Base-by-base conservation (phyloP, 2,329 filamentous ascomycete genomes). In the Nemania sp. region DNA sequence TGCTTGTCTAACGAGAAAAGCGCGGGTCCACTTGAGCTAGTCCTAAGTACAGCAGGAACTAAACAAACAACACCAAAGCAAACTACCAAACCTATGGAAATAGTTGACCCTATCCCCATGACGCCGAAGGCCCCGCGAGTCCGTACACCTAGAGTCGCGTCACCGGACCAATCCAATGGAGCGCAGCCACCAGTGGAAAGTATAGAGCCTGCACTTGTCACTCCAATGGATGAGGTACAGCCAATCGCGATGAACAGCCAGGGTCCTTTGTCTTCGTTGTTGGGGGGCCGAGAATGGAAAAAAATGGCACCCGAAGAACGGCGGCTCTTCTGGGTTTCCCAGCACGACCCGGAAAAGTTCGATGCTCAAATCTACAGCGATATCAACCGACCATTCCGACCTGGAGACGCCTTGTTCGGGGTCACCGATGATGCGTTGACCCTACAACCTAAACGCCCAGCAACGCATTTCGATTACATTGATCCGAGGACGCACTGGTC, bases 401-500 rank as follows among this genome's bases (percentile, higher is more conserved):
- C 68, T 1, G 61, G 61, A 2, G 61, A 66, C 11, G 20, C 47
- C 2, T 52, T 60, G 20, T 68, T 64, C 42, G 60, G 48, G 9
- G 19, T 57, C 3, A 50, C 58, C 6, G 45, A 56, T 14, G 52
- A 61, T 36, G 22, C 23, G 5, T 53, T 59, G 12, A 58, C 61
- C 1, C 33, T 45, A 15, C 49, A 61, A 23, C 60, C 59, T 9
- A 59, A 53, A n/a, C 63, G 54, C 11, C 56, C 56, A 23, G 65
- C 69, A 23, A 71, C 70, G 20, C 57, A 73, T 5, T 83, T 75
- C 58, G 68, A 73, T 1, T 69, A 75, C 42, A 70, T 82, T 2
- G 78, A 86, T 63, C 82, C 81, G 0, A 74, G 75, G 1, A 72
- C 77, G 1, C 77, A 81, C 46, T 77, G 74, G 68, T 72, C 72